Percentiles rank a stretch among this genome's conserved stretches.
Evolutionary conservation across 176 grass and related monocot species (phyloP).

Genomic region (Hordeum vulgare): MorexV3_pseudomolecules_assembly NC_058523.1:508297107-508297606

Average conservation of each 20-base stretch:
- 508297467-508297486: no score
- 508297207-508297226: conserved; percentile 25
- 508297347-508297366: conserved; percentile 13
- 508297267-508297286: conserved; percentile 31
- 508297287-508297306: conserved; percentile 45
- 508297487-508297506: no score
- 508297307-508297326: conserved; percentile 21
- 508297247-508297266: conserved; percentile 21
- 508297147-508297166: no score
- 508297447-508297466: neutral
- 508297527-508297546: no score
- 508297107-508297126: neutral
- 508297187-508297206: neutral
- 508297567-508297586: no score
- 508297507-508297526: no score
- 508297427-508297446: neutral
- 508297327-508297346: conserved; percentile 26
- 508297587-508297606: no score
- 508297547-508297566: no score
- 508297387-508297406: conserved; percentile 19
- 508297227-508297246: conserved; percentile 31
- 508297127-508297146: no score
- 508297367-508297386: conserved; percentile 29
- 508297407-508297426: conserved; percentile 11
- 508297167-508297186: neutral